Percentiles rank a stretch among this genome's conserved stretches.
Evolutionary conservation across 108 stramenopile genomes (phyloP).

Genomic region (Seminavis robusta): DNA sequence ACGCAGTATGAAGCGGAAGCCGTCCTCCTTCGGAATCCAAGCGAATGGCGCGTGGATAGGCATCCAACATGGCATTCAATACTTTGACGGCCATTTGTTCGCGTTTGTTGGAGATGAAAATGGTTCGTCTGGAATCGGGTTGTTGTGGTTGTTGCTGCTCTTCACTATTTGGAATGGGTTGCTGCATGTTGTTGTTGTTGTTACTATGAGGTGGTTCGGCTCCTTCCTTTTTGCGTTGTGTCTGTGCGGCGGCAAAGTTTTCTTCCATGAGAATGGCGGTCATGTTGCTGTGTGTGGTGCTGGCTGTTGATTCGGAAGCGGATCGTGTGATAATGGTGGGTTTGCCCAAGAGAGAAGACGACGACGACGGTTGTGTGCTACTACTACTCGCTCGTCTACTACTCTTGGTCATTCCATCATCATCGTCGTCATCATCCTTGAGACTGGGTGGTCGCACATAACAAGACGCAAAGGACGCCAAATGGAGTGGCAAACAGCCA

Average conservation of each 20-base stretch:
- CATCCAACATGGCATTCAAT: constrained; percentile 76
- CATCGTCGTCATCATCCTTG: constrained; percentile 1
- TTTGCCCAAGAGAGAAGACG: neutral
- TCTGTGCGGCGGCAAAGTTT: constrained; percentile 26
- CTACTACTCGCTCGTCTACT: neutral
- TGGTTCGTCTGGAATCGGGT: no score
- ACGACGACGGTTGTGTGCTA: neutral
- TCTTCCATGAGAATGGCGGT: constrained; percentile 40
- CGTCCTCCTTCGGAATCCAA: constrained; percentile 80
- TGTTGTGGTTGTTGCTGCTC: no score
- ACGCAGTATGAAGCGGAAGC: constrained; percentile 79
- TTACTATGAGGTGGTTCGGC: no score
- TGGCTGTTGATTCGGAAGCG: constrained; percentile 30
- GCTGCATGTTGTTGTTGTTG: no score
- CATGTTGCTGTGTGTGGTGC: constrained; percentile 30
- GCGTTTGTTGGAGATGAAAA: constrained; percentile 38
- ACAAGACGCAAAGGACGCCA: constrained; percentile 84
- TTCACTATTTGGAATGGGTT: no score
- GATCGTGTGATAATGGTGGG: constrained; percentile 22
- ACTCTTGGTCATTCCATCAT: neutral
- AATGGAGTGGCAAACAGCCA: constrained; percentile 83
- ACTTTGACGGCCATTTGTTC: constrained; percentile 80
- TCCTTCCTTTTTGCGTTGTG: no score
- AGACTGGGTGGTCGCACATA: constrained; percentile 1
- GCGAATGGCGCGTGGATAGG: constrained; percentile 69